Evolutionary conservation across 768 basidiomycete species (phyloP).

Genomic region (Russula abietina): DNA sequence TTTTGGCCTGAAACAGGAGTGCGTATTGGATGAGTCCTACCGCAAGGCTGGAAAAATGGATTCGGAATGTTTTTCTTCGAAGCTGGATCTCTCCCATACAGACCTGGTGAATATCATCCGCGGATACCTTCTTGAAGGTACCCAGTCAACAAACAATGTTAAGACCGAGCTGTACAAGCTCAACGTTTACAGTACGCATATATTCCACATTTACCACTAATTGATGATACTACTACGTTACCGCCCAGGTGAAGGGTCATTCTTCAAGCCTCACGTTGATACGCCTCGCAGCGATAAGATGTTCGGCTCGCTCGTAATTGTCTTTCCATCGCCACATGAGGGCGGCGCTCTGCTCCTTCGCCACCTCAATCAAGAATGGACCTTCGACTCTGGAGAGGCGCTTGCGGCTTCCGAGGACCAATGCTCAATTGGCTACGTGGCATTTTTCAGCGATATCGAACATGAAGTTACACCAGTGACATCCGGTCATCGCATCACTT

Average conservation of each 20-base stretch:
- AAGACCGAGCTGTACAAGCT: not conserved
- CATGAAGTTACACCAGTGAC: slow-evolving; percentile 42
- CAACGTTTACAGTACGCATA: not conserved
- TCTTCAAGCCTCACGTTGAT: slow-evolving; percentile 48
- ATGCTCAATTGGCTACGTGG: slow-evolving; percentile 34
- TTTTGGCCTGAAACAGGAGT: not conserved
- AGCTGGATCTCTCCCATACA: not conserved
- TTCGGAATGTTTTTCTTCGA: not conserved
- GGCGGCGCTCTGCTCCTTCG: slow-evolving; percentile 42
- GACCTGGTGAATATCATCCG: not conserved
- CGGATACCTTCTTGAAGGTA: slow-evolving; percentile 2
- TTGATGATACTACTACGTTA: no score
- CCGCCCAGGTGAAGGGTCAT: slow-evolving; percentile 27
- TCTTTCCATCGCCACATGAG: slow-evolving; percentile 43
- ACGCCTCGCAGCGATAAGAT: slow-evolving; percentile 41
- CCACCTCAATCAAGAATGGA: slow-evolving; percentile 33
- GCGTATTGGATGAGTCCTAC: not conserved
- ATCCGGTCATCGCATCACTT: slow-evolving; percentile 38
- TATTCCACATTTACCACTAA: not conserved
- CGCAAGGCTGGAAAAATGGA: slow-evolving; percentile 6
- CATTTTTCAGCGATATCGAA: slow-evolving; percentile 43
- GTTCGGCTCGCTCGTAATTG: slow-evolving; percentile 49
- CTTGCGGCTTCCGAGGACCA: slow-evolving; percentile 14
- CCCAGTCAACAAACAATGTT: not conserved
- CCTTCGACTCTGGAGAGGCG: slow-evolving; percentile 35